Evolutionary conservation across 768 basidiomycete genomes (phyloP).

Genomic region (Suillus paluster): DNA sequence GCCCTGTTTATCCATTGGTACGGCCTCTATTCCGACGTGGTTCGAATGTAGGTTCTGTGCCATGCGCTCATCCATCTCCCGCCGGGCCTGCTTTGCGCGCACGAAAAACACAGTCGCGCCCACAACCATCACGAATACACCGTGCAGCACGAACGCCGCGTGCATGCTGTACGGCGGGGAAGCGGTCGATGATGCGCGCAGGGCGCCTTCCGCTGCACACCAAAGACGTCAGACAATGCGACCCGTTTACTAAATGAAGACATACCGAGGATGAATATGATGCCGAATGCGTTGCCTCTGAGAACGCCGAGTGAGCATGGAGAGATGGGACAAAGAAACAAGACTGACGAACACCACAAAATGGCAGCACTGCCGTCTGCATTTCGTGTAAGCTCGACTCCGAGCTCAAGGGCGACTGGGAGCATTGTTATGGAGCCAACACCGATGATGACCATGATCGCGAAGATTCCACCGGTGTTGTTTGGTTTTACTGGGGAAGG

Average conservation of each 20-base stretch:
- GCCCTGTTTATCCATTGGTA: not conserved
- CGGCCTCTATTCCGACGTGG: not conserved
- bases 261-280: conserved; percentile 67
- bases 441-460: conserved; percentile 72
- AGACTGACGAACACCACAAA: conserved; percentile 72
- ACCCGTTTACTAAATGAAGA: conserved; percentile 10
- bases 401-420: conserved; percentile 78
- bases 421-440: conserved; percentile 68
- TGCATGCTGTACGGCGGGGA: conserved; percentile 78
- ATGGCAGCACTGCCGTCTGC: conserved; percentile 77
- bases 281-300: conserved; percentile 69
- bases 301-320: not conserved
- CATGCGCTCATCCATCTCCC: conserved; percentile 64
- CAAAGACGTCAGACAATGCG: conserved; percentile 2
- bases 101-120: conserved; percentile 52
- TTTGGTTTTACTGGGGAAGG: conserved; percentile 56
- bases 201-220: conserved; percentile 60
- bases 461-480: conserved; percentile 63
- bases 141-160: conserved; percentile 69
- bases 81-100: conserved; percentile 64
- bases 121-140: conserved; percentile 46
- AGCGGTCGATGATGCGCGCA: conserved; percentile 64
- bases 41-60: conserved; percentile 6
- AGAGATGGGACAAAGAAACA: not conserved
- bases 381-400: conserved; percentile 79